Conservation (phyloP, 2,329 filamentous ascomycete genomes). For the Xylariaceae sp. region DNA sequence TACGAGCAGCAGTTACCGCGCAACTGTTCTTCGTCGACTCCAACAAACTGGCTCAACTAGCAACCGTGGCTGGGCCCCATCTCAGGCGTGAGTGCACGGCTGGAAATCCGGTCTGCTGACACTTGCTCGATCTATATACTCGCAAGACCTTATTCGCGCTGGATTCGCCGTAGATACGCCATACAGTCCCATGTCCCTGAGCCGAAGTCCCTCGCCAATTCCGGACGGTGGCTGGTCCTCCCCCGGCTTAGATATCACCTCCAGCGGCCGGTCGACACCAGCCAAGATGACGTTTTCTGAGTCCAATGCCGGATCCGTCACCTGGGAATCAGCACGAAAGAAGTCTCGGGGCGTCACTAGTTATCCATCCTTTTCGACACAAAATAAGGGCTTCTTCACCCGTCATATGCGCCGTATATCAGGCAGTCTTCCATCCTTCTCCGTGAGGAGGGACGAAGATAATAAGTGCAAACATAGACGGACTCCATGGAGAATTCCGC, state of each 20-base stretch:
- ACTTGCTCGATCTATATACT: slow-evolving; percentile 4
- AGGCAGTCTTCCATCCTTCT: slow-evolving; percentile 71
- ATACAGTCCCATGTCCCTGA: slow-evolving; percentile 71
- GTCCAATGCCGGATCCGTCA: slow-evolving; percentile 55
- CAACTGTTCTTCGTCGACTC: slow-evolving; percentile 36
- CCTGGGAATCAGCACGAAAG: slow-evolving; percentile 79
- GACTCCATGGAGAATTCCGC: slow-evolving; percentile 50
- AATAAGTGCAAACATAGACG: slow-evolving; percentile 72
- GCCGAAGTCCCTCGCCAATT: slow-evolving; percentile 80
- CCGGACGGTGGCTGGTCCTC: slow-evolving; percentile 86
- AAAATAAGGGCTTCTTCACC: slow-evolving; percentile 82
- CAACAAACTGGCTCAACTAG: slow-evolving; percentile 37
- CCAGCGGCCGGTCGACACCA: slow-evolving; percentile 66
- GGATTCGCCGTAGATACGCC: slow-evolving; percentile 46
- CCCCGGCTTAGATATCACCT: slow-evolving; percentile 67
- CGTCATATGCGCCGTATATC: slow-evolving; percentile 79
- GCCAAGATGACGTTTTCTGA: slow-evolving; percentile 45
- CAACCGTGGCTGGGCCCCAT: slow-evolving; percentile 48
- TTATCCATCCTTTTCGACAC: slow-evolving; percentile 74
- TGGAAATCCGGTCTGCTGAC: slow-evolving; percentile 14
- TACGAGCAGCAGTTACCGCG: slow-evolving; percentile 35
- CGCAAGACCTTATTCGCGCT: slow-evolving; percentile 3
- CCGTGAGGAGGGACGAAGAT: slow-evolving; percentile 39
- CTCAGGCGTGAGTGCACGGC: slow-evolving; percentile 45
- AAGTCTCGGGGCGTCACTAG: slow-evolving; percentile 69